A percentile compares a stretch with the other conserved stretches of the same genome.
These are phyloP conservation scores for Neurospora discreta DNA, from an alignment of 495 filamentous ascomycete species.

Conservation along the genomic window DNA sequence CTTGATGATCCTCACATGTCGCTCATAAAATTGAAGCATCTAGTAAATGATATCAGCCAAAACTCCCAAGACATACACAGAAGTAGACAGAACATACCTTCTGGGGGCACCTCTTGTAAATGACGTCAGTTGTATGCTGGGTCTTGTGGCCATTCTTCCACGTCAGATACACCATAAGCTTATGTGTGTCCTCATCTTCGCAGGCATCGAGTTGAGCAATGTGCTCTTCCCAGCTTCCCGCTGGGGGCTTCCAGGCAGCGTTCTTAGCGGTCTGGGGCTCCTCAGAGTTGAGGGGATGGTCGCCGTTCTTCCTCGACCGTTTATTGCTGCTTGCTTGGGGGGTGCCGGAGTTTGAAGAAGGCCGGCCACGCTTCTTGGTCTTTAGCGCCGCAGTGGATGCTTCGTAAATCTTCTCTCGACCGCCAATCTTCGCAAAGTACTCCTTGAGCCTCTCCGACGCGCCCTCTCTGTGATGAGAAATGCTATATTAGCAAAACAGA, in stretches of 20 bases:
- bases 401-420: slow-evolving; percentile 41
- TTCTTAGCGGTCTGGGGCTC: slow-evolving; percentile 25
- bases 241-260: slow-evolving; percentile 39
- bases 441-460: slow-evolving; percentile 33
- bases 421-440: slow-evolving; percentile 37
- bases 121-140: slow-evolving; percentile 42
- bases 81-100: slow-evolving; percentile 31
- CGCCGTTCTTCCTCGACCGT: slow-evolving; percentile 24
- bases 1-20: slow-evolving; percentile 41
- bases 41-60: slow-evolving; percentile 11
- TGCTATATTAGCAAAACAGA: slow-evolving; percentile 1
- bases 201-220: slow-evolving; percentile 45
- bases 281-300: slow-evolving; percentile 19
- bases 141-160: slow-evolving; percentile 51
- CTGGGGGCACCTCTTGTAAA: slow-evolving; percentile 50
- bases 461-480: slow-evolving; percentile 23
- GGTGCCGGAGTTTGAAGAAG: slow-evolving; percentile 14
- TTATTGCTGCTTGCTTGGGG: slow-evolving; percentile 22
- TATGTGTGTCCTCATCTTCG: slow-evolving; percentile 37
- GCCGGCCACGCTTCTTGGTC: slow-evolving; percentile 36
- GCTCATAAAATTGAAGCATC: slow-evolving; percentile 54
- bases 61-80: neutral
- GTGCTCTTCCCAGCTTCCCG: slow-evolving; percentile 48
- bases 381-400: slow-evolving; percentile 27
- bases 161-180: slow-evolving; percentile 39